These are phyloP conservation scores for Penicillium sclerotiorum DNA, from an alignment of 2,329 filamentous ascomycete genomes.

Conservation along the genomic window DNA sequence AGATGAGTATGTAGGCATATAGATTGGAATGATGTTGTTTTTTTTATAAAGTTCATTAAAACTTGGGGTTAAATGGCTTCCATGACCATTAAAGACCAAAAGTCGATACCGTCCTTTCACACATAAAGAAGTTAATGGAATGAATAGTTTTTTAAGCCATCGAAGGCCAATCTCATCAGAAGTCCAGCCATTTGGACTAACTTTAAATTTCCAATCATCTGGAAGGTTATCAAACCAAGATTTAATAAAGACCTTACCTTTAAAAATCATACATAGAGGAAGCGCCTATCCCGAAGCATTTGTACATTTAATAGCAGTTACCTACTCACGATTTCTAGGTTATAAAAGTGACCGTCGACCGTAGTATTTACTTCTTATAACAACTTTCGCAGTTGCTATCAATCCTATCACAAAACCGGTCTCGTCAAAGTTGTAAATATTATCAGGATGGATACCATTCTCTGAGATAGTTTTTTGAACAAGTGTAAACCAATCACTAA, in stretches of 20 bases:
- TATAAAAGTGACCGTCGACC: not conserved
- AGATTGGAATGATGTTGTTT: not conserved
- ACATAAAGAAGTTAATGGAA: not conserved
- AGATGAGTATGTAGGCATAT: slow-evolving; percentile 8
- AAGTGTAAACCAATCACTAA: too few relatives aligned
- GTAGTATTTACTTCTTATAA: not conserved
- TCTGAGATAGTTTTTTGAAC: too few relatives aligned
- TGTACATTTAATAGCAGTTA: slow-evolving; percentile 2
- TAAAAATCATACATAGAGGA: not conserved
- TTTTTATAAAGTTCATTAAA: not conserved
- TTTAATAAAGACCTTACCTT: too few relatives aligned
- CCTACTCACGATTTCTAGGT: too few relatives aligned
- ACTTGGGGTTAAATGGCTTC: too few relatives aligned
- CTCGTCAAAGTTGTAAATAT: slow-evolving; percentile 4
- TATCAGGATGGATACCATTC: not conserved
- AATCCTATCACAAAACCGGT: slow-evolving; percentile 2
- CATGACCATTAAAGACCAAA: not conserved
- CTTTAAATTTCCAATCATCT: too few relatives aligned
- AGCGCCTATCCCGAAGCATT: not conserved
- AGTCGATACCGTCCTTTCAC: not conserved
- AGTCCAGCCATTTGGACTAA: too few relatives aligned
- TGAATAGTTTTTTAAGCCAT: too few relatives aligned
- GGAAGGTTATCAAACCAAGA: too few relatives aligned
- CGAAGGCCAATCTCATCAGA: too few relatives aligned
- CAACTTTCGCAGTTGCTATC: not conserved